These are phyloP conservation scores for Hygrocybe punicea DNA, from an alignment of 768 basidiomycete genomes.

Conservation along the genomic window DNA sequence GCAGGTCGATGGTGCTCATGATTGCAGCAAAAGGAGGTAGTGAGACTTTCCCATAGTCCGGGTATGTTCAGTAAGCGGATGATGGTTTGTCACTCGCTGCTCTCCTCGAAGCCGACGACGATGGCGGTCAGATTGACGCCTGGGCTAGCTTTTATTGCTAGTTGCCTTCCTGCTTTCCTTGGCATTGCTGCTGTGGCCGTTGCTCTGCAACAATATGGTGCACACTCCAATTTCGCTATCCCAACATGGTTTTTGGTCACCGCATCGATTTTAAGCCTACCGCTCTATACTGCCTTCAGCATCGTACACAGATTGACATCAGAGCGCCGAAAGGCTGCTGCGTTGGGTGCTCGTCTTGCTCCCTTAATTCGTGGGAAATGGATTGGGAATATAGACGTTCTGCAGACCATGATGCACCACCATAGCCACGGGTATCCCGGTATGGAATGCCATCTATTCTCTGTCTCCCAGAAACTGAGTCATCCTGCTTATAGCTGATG, in stretches of 20 bases:
- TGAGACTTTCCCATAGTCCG: too few species aligned
- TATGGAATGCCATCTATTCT: constrained; percentile 18
- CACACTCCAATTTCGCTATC: constrained; percentile 19
- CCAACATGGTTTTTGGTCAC: constrained; percentile 40
- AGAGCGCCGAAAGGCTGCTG: constrained; percentile 39
- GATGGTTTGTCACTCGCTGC: too few species aligned
- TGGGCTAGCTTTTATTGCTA: neutral
- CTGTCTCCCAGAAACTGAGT: neutral
- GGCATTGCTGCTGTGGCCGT: constrained; percentile 3
- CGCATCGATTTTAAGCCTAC: constrained; percentile 32
- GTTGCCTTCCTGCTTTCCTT: constrained; percentile 7
- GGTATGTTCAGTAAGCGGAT: neutral
- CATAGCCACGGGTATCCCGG: constrained; percentile 50
- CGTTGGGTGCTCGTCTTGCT: constrained; percentile 46
- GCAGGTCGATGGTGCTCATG: constrained; percentile 1
- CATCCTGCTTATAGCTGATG: constrained; percentile 38
- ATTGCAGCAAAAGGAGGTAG: too few species aligned
- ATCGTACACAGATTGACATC: constrained; percentile 28
- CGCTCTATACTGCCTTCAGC: constrained; percentile 29
- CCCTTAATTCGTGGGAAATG: constrained; percentile 37
- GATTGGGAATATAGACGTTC: constrained; percentile 46
- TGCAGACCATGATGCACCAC: constrained; percentile 35
- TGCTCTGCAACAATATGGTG: constrained; percentile 15
- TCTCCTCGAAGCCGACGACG: too few species aligned
- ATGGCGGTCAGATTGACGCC: neutral